Base-by-base conservation (phyloP, 768 basidiomycete species). In the Lyophyllum shimeji region DNA sequence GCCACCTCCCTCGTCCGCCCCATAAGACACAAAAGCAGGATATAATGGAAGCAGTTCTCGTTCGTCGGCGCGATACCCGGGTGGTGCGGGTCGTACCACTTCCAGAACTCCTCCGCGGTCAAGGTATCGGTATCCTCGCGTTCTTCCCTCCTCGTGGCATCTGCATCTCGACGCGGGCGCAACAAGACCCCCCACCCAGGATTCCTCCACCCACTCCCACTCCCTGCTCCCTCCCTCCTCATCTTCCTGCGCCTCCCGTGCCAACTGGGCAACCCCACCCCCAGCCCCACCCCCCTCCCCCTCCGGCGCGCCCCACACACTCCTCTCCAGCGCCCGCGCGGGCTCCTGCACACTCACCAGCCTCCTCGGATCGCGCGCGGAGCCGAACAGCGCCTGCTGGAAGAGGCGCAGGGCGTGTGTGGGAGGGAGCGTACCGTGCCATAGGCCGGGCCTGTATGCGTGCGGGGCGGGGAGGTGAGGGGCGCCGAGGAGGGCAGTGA, bases 1-100 rank as follows among this genome's bases (percentile, higher is more conserved):
- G 90, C 86, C 25, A 94, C 85, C 67, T 92, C 87, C 0, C 70
- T 64, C 8, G 80, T 75, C 1, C 74, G 73, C 1, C 72, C 70
- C 29, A 75, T 74, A 3, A 80, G 66, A 1, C 84, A 86, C 7
- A 91, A 75, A 3, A 91, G 72, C 49, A 77, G 63, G n/a, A 92
- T 75, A 56, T 87, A 86, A 12, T 82, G 66, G 23, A 77, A 74
- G 57, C 83, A 91, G 17, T 80, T 76, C 27, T 63, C 64, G 60
- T 82, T 81, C 51, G 74, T 79, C 5, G 83, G 82, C 2, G 78
- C 63, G 43, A 75, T 66, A 11, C 60, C 57, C 0, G 73, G 73
- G 56, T 65, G 69, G 6, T n/a, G 39, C 17, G 39, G 15, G 18
- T 53, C 48, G 15, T 18, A 29, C 5, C 9, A 9, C 29, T 4